Evolutionary conservation across 2,329 filamentous ascomycete species (phyloP).

Genomic region (Hawksworthiomyces lignivorus): DNA sequence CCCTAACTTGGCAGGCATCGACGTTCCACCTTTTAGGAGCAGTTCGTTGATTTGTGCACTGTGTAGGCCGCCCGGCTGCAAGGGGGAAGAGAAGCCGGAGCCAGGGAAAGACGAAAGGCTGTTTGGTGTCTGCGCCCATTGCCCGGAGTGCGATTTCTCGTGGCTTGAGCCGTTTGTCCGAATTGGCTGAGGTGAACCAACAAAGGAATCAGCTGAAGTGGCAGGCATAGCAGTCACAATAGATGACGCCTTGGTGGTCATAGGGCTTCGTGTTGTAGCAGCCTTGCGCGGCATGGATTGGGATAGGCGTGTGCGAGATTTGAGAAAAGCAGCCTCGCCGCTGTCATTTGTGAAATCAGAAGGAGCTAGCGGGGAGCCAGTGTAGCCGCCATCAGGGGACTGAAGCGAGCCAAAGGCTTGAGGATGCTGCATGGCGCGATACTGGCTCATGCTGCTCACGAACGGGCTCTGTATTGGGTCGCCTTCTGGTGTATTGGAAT

Average conservation of each 20-base stretch:
- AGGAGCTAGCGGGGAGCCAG: conserved; percentile 40
- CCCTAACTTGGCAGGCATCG: conserved; percentile 79
- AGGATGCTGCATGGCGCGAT: conserved; percentile 58
- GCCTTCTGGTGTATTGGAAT: conserved; percentile 85
- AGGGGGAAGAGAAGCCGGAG: conserved; percentile 80
- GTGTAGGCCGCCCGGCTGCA: conserved; percentile 52
- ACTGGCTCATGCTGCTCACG: conserved; percentile 68
- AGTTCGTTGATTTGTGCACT: conserved; percentile 81
- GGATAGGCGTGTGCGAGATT: conserved; percentile 47
- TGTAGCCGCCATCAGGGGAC: conserved; percentile 41
- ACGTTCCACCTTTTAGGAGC: conserved; percentile 78
- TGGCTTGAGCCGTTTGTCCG: conserved; percentile 58
- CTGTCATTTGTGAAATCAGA: conserved; percentile 40
- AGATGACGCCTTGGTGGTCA: conserved; percentile 74
- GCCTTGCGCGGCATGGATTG: conserved; percentile 64
- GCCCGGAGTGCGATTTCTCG: conserved; percentile 77
- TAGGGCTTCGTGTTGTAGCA: conserved; percentile 68
- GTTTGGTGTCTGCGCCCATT: conserved; percentile 82
- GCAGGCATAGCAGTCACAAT: conserved; percentile 67
- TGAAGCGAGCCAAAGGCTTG: conserved; percentile 49
- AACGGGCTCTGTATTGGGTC: conserved; percentile 90
- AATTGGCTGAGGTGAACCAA: conserved; percentile 62
- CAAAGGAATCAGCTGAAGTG: conserved; percentile 60
- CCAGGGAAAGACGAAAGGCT: conserved; percentile 81
- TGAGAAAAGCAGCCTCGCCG: conserved; percentile 48